Base-by-base conservation (phyloP, 2,329 filamentous ascomycete species). In the Paraphoma sp. region DNA sequence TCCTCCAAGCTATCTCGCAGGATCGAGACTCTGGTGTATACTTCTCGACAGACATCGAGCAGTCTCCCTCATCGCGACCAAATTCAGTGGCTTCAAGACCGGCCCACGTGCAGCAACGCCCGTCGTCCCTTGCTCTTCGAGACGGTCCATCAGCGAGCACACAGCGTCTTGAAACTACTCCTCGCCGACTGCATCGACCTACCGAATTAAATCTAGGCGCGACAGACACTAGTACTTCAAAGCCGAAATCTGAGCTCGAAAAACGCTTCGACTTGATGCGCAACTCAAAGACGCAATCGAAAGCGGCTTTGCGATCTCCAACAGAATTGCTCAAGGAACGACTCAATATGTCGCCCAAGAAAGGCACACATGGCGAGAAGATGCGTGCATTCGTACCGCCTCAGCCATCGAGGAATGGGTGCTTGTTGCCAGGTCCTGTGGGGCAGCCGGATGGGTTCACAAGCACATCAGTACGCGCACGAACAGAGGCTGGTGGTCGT, bases 201-300 rank as follows among this genome's bases (percentile, higher is more conserved):
- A 67, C 70, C 17, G 71, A 74, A 36, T 49, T 74, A 5, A 72
- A 75, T 11, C 62, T 75, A 3, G 56, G 62, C 38, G 58, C 31
- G 31, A 42, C 52, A 0, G 48, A 60, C 5, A 5, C 43, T n/a
- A 44, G 59, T 10, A 10, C 56, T 2, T 41, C 56, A 12, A 70
- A 67, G 51, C 68, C 70, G 8, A 64, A 64, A 48, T 71, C 72
- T 4, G 71, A 75, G 48, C 71, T 75, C 18, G 71, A 75, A 38
- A 52, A 65, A 48, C 69, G 71, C 1, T 69, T 64, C 51, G 70
- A 70, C 17, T 29, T 74, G 8, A 70, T 75, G 28, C 70, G 71
- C 6, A 73, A 74, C 45, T 73, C 71, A 8, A 65, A 65, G 29
- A 69, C 69, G 4, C 67, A 65, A 16, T 65, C 63, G 0, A 71